These are phyloP conservation scores for Mycena vulgaris DNA, from an alignment of 768 basidiomycete genomes.

Conservation along the genomic window DNA sequence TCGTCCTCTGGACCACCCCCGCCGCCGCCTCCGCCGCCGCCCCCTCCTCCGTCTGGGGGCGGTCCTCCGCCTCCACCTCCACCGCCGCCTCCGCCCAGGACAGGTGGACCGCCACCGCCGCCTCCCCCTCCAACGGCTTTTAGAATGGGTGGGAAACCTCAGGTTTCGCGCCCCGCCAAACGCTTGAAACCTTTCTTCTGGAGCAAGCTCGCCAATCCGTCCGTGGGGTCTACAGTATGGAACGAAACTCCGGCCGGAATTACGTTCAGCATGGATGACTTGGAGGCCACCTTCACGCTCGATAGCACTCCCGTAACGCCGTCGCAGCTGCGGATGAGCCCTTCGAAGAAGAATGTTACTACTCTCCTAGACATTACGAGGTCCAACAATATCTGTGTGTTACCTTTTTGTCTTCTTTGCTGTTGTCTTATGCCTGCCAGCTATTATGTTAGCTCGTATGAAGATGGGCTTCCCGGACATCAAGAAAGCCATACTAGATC, in stretches of 20 bases:
- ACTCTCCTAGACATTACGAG: slow-evolving; percentile 80
- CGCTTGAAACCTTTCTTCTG: slow-evolving; percentile 91
- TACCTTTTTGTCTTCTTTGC: background rate
- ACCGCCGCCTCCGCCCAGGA: slow-evolving; percentile 47
- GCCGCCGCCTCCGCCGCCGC: slow-evolving; percentile 52
- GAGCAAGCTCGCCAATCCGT: slow-evolving; percentile 77
- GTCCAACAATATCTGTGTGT: slow-evolving; percentile 87
- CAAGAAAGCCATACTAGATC: slow-evolving; percentile 75
- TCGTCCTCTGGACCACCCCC: slow-evolving; percentile 45
- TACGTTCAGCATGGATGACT: slow-evolving; percentile 74
- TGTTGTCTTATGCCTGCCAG: slow-evolving; percentile 52
- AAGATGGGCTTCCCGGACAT: slow-evolving; percentile 77
- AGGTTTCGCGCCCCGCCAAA: slow-evolving; percentile 63
- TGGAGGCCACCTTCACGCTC: slow-evolving; percentile 82
- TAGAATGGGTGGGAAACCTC: slow-evolving; percentile 49
- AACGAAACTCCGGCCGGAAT: slow-evolving; percentile 62
- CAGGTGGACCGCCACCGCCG: slow-evolving; percentile 43
- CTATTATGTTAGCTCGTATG: slow-evolving; percentile 88
- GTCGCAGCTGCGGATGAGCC: slow-evolving; percentile 56
- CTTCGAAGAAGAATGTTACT: slow-evolving; percentile 74
- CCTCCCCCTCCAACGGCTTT: slow-evolving; percentile 50
- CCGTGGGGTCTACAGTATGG: slow-evolving; percentile 77
- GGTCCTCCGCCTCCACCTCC: slow-evolving; percentile 55
- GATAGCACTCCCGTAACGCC: slow-evolving; percentile 60
- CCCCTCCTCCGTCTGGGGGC: background rate